Percentiles rank a stretch among this genome's conserved stretches.
These are phyloP conservation scores for Davidsoniella eucalypti DNA, from an alignment of 2,329 filamentous ascomycete genomes.

Conservation along the genomic window DNA sequence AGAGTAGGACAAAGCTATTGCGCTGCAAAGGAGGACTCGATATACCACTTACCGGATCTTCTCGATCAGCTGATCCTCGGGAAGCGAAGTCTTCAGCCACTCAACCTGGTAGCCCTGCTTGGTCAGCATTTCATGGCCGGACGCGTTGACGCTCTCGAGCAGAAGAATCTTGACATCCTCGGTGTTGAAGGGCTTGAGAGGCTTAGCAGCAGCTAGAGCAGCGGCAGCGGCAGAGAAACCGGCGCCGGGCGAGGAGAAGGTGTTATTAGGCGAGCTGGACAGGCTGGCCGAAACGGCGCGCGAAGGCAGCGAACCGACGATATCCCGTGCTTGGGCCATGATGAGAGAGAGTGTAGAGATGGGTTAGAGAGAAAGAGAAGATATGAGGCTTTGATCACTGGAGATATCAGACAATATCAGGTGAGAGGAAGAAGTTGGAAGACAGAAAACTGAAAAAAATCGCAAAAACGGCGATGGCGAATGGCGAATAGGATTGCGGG, in stretches of 20 bases:
- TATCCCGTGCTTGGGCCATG: slow-evolving; percentile 28
- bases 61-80: slow-evolving; percentile 86
- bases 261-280: slow-evolving; percentile 57
- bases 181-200: slow-evolving; percentile 86
- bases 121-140: slow-evolving; percentile 66
- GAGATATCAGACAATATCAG: no score
- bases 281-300: slow-evolving; percentile 39
- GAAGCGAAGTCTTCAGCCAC: slow-evolving; percentile 69
- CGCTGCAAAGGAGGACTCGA: neutral
- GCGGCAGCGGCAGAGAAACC: slow-evolving; percentile 18
- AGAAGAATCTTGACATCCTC: slow-evolving; percentile 93
- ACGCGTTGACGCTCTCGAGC: slow-evolving; percentile 89
- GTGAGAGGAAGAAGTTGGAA: neutral
- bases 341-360: neutral
- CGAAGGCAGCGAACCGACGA: slow-evolving; percentile 24
- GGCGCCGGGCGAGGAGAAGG: slow-evolving; percentile 57
- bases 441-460: neutral
- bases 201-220: slow-evolving; percentile 35
- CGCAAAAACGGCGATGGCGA: slow-evolving; percentile 1
- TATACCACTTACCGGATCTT: slow-evolving; percentile 61
- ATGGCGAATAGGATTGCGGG: slow-evolving; percentile 10
- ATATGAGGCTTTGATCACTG: no score
- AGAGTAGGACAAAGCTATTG: no score
- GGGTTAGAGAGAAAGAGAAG: neutral
- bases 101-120: slow-evolving; percentile 94